Base-by-base conservation (phyloP, 139 green algal species). In the Tetraselmis striata region DNA sequence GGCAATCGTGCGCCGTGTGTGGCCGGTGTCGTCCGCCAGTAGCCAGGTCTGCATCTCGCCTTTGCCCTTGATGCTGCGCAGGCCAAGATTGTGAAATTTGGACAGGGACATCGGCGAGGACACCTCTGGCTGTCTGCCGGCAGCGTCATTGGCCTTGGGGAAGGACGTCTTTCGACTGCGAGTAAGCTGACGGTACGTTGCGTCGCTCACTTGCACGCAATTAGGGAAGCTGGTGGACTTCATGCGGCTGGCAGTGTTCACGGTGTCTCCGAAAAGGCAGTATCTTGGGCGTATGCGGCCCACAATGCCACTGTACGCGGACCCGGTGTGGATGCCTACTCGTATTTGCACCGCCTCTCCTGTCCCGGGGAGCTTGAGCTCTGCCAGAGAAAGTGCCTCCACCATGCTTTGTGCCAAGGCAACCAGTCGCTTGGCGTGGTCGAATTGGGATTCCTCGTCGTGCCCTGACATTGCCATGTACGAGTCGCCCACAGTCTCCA, bases 401-500 rank as follows among this genome's bases (percentile, higher is more conserved):
- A 5, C 11, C 5, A 18, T 18, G 45, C 45, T n/a, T n/a, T n/a
- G n/a, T n/a, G 77, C 77, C 29, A 85, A 59, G 24, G n/a, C 26
- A 22, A 45, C 26, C 25, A 85, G 23, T 24, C 77, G 77, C 1
- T 59, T 27, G 2, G 77, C 82, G 59, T 85, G 77, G 81, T 75
- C 30, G 30, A 25, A 5, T 25, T 25, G 5, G 45, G 5, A 5
- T 1, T 32, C 2, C 2, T 23, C 23, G 18, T 83, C 77, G 59
- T 78, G 75, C 1, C 80, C 80, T 1, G 26, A 80, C 30, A 80
- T 30, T 29, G 31, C 79, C 83, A 87, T 83, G 79, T 87, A 87
- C 28, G 78, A 31, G 80, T 87, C 83, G 22, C 83, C 83, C 5
- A 87, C 31, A 1, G 83, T 87, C 31, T 87, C 83, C 79, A 87